Conservation (phyloP, 2,329 filamentous ascomycete species). For the Botrytis fabae region DNA sequence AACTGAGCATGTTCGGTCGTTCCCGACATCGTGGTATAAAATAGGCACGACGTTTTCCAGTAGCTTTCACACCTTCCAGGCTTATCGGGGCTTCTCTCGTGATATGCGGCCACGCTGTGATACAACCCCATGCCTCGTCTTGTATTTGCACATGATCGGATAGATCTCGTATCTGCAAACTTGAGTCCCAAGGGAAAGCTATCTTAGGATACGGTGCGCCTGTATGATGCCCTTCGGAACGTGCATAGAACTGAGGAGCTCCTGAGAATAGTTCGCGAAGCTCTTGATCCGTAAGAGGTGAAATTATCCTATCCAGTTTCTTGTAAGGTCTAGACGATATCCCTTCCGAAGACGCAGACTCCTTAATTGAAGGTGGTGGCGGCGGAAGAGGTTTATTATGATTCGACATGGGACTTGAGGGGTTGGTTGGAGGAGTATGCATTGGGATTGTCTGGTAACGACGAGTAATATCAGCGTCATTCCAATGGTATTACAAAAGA, state of each 20-base stretch:
- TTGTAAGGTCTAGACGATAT: conserved; percentile 30
- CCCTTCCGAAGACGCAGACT: conserved; percentile 46
- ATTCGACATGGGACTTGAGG: conserved; percentile 40
- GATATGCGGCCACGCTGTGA: conserved; percentile 64
- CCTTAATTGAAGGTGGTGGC: conserved; percentile 46
- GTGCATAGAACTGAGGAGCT: conserved; percentile 70
- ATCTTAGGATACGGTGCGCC: conserved; percentile 63
- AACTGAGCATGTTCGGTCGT: conserved; percentile 68
- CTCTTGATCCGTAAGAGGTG: conserved; percentile 57
- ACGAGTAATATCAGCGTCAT: conserved; percentile 23
- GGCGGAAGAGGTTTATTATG: conserved; percentile 59
- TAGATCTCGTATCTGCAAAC: conserved; percentile 60
- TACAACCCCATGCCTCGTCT: conserved; percentile 61
- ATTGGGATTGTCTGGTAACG: conserved; percentile 18
- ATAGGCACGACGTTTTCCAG: conserved; percentile 33
- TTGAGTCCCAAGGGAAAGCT: conserved; percentile 67
- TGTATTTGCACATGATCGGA: conserved; percentile 65
- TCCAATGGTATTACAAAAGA: conserved; percentile 24
- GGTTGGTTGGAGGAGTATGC: conserved; percentile 22
- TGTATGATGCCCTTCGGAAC: conserved; percentile 58
- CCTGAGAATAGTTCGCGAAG: conserved; percentile 72
- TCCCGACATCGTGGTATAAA: conserved; percentile 40
- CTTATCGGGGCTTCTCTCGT: conserved; percentile 52
- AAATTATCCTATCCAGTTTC: conserved; percentile 57
- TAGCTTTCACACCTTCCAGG: conserved; percentile 35